Evolutionary conservation across 2,329 filamentous ascomycete genomes (phyloP).

Genomic region (Diplodia mutila): DNA sequence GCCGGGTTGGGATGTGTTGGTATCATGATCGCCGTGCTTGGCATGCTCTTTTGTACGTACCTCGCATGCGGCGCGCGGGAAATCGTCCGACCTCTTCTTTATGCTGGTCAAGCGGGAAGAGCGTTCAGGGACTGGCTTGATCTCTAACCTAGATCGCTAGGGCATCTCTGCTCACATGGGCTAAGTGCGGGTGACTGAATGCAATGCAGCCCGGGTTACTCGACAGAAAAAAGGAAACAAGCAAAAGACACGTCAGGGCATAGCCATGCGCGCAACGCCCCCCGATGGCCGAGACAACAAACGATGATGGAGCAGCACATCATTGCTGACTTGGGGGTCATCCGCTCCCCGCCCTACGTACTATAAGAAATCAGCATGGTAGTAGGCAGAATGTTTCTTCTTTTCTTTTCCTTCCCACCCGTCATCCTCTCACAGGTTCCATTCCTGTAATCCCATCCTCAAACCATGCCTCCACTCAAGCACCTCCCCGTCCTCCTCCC

Average conservation of each 20-base stretch:
- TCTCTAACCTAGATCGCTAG: not conserved
- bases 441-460: not conserved
- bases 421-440: not conserved
- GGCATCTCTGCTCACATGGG: not conserved
- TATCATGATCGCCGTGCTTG: conserved; percentile 13
- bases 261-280: not conserved
- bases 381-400: not conserved
- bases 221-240: not conserved
- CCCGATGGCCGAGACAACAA: not conserved
- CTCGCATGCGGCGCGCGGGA: not conserved
- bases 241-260: not conserved
- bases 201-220: not conserved
- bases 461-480: not conserved
- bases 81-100: conserved; percentile 5
- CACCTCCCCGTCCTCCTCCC: conserved; percentile 45
- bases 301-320: not conserved
- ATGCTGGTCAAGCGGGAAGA: not conserved
- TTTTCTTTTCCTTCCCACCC: not conserved
- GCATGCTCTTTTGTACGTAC: not conserved
- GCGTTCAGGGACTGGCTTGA: not conserved
- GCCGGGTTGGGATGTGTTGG: conserved; percentile 1
- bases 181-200: not conserved
- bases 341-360: not conserved
- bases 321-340: not conserved
- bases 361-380: not conserved